Base-by-base conservation (phyloP, 768 basidiomycete species). In the Suillus tomentosus region DNA sequence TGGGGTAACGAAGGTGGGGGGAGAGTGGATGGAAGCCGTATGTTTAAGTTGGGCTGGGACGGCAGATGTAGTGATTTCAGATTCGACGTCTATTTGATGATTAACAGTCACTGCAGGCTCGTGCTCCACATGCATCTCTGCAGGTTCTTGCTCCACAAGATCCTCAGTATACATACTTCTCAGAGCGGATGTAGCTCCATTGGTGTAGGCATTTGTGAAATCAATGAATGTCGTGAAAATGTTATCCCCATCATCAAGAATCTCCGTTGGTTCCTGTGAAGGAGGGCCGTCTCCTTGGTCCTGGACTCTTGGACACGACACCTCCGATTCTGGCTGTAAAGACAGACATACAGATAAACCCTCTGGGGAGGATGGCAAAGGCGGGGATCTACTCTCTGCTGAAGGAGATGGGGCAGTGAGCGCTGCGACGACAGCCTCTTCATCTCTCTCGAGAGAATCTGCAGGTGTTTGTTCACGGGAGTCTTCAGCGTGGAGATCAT, bases 111-210 rank as follows among this genome's bases (percentile, higher is more conserved):
- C 56, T 24, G 15, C 22, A 39, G 14, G 55, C 24, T 56, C 55
- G 1, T 39, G 55, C 36, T 24, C 55, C 37, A 22, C 14, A 39
- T 17, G 7, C 14, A 15, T 24, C 55, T 22, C 22, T 22, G 14
- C 2, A 56, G 37, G 15, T 24, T 56, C 55, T 39, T 15, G 22
- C 14, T 56, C 55, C 55, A 7, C 22, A 5, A 24, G 14, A 14
- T 22, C 37, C 39, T 39, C 37, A 10, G 24, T 27, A 57, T 17
- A 57, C 10, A 39, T 57, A 24, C 56, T 57, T 57, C 56, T 57
- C 39, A 57, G 15, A 27, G 56, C 22, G 27, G 56, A 57, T 4
- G 22, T 57, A 2, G 22, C 39, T 27, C 56, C 56, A 27, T 57
- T 15, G 17, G 39, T 57, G 24, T 40, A 39, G 9, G 14, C 5